Evolutionary conservation across 306 rosid genomes (phyloP).

Genomic region (Inga oerstediana): DNA sequence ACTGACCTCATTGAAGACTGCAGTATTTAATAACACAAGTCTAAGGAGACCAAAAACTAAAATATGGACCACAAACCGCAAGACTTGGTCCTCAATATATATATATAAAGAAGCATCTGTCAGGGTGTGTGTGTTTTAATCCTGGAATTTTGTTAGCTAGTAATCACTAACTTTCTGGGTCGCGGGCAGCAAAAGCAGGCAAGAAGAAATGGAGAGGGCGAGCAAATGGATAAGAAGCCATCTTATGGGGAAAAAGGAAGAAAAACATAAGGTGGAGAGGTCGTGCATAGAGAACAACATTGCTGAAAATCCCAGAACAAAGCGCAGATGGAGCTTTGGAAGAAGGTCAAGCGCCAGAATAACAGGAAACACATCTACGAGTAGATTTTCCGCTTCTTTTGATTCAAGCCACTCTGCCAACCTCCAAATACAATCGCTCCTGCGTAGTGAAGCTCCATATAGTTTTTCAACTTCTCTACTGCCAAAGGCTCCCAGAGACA

Average conservation of each 20-base stretch:
- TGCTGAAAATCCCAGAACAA: constrained; percentile 47
- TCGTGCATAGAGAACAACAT: constrained; percentile 27
- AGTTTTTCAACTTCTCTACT: constrained; percentile 24
- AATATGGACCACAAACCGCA: constrained; percentile 13
- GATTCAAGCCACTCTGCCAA: constrained; percentile 46
- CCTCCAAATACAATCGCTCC: constrained; percentile 37
- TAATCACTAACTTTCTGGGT: not conserved
- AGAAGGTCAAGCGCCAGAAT: constrained; percentile 51
- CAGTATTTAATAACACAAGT: constrained; percentile 13
- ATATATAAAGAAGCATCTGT: not conserved
- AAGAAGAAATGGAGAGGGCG: constrained; percentile 68
- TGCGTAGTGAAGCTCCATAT: constrained; percentile 35
- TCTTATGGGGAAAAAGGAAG: constrained; percentile 66
- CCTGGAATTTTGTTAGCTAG: not conserved
- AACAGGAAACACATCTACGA: constrained; percentile 41
- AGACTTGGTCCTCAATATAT: not conserved
- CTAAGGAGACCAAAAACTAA: constrained; percentile 20
- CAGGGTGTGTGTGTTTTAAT: not conserved
- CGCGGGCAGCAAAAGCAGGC: not conserved
- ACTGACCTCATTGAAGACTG: not conserved
- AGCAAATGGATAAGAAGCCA: constrained; percentile 78
- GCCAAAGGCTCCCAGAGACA: constrained; percentile 9
- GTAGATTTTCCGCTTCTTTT: constrained; percentile 54
- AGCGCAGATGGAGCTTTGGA: constrained; percentile 79
- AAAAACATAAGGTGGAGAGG: constrained; percentile 42